Conservation (phyloP, 2,329 filamentous ascomycete genomes). For the Clonostachys sp. region DNA sequence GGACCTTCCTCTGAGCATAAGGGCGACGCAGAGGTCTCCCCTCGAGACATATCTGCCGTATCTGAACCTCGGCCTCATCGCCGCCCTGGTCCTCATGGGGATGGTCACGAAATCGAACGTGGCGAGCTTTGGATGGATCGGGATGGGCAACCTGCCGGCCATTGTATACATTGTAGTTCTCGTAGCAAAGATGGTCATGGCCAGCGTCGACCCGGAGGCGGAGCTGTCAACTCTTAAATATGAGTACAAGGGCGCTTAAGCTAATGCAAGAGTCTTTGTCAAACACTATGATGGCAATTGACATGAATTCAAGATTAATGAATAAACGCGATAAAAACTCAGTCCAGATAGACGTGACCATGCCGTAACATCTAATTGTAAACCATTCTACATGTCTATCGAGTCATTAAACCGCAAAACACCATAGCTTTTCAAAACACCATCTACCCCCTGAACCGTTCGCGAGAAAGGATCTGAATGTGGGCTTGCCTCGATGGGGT, state of each 20-base stretch:
- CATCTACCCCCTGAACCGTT: conserved; percentile 80
- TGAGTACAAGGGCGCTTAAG: conserved; percentile 61
- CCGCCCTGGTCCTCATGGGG: conserved; percentile 43
- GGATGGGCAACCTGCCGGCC: conserved; percentile 46
- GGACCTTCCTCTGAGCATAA: neutral
- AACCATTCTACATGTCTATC: conserved; percentile 59
- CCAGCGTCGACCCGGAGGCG: conserved; percentile 61
- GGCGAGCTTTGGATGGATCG: conserved; percentile 27
- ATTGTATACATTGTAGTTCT: conserved; percentile 58
- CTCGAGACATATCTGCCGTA: conserved; percentile 55
- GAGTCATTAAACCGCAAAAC: conserved; percentile 91
- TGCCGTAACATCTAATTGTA: neutral
- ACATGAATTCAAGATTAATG: neutral
- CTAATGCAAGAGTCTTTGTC: neutral
- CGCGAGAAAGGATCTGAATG: conserved; percentile 48
- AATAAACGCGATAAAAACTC: neutral
- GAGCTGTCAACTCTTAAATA: conserved; percentile 61
- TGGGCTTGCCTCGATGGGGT: conserved; percentile 32
- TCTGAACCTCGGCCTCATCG: conserved; percentile 54
- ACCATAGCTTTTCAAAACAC: conserved; percentile 78
- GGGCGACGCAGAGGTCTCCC: conserved; percentile 24
- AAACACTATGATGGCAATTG: neutral
- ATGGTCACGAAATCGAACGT: conserved; percentile 25
- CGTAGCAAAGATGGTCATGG: conserved; percentile 61
- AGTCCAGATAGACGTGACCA: neutral